Conservation (phyloP, 495 filamentous ascomycete genomes). For the Podospora fimiseda region DNA sequence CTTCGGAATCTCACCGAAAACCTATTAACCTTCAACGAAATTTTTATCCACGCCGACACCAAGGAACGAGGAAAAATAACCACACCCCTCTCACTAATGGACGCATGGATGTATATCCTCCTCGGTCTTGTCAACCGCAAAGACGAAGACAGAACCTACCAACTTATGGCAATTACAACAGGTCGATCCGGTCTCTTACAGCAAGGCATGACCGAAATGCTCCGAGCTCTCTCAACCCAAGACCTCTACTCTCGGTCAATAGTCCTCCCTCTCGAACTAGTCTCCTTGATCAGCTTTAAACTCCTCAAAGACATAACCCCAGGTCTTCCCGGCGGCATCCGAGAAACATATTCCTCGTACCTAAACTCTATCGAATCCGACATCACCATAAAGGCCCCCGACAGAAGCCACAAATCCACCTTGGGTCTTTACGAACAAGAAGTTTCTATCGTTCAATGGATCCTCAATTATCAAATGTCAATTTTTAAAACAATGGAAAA, state of each 20-base stretch:
- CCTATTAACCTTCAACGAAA: conserved; percentile 1
- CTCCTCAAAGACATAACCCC: conserved; percentile 27
- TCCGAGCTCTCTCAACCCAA: neutral
- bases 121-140: conserved; percentile 1
- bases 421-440: conserved; percentile 34
- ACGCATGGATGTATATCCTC: conserved; percentile 5
- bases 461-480: conserved; percentile 15
- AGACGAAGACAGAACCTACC: neutral
- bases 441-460: conserved; percentile 28
- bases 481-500: conserved; percentile 19
- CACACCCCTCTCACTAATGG: neutral
- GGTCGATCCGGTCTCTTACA: neutral
- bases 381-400: conserved; percentile 26
- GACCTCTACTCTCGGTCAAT: conserved; percentile 25
- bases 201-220: neutral
- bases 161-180: neutral
- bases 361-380: conserved; percentile 29
- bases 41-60: neutral
- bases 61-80: neutral
- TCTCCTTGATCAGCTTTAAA: conserved; percentile 28
- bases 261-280: conserved; percentile 30
- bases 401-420: conserved; percentile 32
- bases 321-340: conserved; percentile 21
- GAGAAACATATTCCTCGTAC: conserved; percentile 30
- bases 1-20: too few species aligned